Conservation (phyloP, 768 basidiomycete species). For the Steccherinum ochraceum region DNA sequence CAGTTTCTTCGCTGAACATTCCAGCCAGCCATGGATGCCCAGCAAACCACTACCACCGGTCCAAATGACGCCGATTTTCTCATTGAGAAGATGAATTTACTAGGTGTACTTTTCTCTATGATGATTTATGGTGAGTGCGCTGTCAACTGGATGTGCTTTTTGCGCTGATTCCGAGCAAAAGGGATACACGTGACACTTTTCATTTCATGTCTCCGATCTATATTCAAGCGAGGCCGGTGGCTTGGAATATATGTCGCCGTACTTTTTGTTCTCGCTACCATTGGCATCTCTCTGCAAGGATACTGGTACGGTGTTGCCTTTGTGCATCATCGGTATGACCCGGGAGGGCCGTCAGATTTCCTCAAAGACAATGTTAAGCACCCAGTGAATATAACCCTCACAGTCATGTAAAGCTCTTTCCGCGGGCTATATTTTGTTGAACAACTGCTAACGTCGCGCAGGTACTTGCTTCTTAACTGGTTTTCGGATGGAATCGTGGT, state of each 20-base stretch:
- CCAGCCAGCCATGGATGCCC: neutral
- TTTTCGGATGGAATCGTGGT: slow-evolving; percentile 23
- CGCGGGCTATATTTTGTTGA: neutral
- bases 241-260: slow-evolving; percentile 8
- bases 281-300: slow-evolving; percentile 15
- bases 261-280: slow-evolving; percentile 16
- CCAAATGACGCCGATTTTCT: neutral
- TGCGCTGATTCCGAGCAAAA: too few species aligned
- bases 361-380: slow-evolving; percentile 12
- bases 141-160: too few species aligned
- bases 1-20: too few species aligned
- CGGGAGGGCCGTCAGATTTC: slow-evolving; percentile 19
- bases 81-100: slow-evolving; percentile 1
- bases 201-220: neutral
- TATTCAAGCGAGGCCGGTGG: neutral
- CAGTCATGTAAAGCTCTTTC: slow-evolving; percentile 17
- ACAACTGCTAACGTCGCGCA: slow-evolving; percentile 2
- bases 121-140: slow-evolving; percentile 7
- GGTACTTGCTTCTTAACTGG: slow-evolving; percentile 25
- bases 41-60: neutral
- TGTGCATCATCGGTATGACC: slow-evolving; percentile 13
- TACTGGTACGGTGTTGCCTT: slow-evolving; percentile 19
- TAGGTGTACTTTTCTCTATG: slow-evolving; percentile 7
- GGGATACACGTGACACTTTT: slow-evolving; percentile 8
- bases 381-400: slow-evolving; percentile 15